Base-by-base conservation (phyloP, 2,329 filamentous ascomycete species). In the Talaromyces marneffei region DNA sequence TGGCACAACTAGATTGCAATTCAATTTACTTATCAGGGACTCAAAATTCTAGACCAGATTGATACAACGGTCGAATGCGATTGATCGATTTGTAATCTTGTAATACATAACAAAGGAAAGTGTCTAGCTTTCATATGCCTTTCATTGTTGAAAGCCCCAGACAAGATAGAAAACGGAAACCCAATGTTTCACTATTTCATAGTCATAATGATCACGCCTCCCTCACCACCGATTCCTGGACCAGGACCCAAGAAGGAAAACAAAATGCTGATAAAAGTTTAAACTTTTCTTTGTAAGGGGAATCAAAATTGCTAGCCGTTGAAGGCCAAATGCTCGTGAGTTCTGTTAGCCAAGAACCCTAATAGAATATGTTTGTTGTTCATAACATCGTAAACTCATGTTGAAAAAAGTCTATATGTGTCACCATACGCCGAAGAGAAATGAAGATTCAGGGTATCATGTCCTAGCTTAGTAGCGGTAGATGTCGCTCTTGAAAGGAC, bases 401-500 rank as follows among this genome's bases (percentile, higher is more conserved):
- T 83, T 83, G 80, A 79, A 79, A 76, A 75, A 74, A 73, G 70
- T 74, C 74, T 74, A 75, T 72, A 66, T 71, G 69, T 72, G 69
- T 72, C 70, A 74, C 70, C 69, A 68, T 72, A 66, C 70, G 68
- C 68, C 66, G 66, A 69, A 69, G 66, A 69, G 69, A 70, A 66
- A 69, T 68, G 64, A 60, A 65, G 68, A 59, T 60, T 35, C 60
- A 56, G 66, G 63, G 59, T 65, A 57, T 63, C 62, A 59, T 58
- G 44, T 56, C 69, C 59, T 64, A 69, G 70, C 77, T 84, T 88
- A 89, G 82, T 89, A 89, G 76, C 87, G 84, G 82, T 87, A 87
- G 77, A 92, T 90, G 70, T 97, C 93, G 80, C 83, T 84, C 91
- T 99, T 99, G 90, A 85, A 99, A 72, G 94, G 94, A 77, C 94